Evolutionary conservation across 108 stramenopile genomes (phyloP).

Genomic region (Seminavis robusta): DNA sequence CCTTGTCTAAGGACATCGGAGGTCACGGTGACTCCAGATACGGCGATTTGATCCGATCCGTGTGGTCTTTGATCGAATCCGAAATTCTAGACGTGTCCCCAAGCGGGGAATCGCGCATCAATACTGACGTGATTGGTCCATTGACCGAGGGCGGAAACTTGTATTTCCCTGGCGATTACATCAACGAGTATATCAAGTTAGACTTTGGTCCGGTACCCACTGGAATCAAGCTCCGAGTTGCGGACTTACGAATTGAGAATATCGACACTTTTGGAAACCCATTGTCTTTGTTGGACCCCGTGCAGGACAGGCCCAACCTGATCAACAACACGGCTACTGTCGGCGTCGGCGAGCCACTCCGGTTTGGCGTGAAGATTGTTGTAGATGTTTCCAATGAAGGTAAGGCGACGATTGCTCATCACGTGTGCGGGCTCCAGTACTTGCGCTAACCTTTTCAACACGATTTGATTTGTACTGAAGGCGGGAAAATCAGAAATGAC

Average conservation of each 20-base stretch:
- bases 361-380: no score
- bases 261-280: slow-evolving; percentile 59
- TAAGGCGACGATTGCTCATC: no score
- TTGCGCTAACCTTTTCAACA: no score
- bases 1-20: slow-evolving; percentile 24
- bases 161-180: slow-evolving; percentile 20
- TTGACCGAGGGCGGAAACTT: slow-evolving; percentile 51
- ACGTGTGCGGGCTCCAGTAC: no score
- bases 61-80: slow-evolving; percentile 29
- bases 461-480: slow-evolving; percentile 35
- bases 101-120: slow-evolving; percentile 48
- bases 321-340: slow-evolving; percentile 56
- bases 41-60: slow-evolving; percentile 50
- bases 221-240: slow-evolving; percentile 41
- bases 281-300: slow-evolving; percentile 46
- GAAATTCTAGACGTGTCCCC: slow-evolving; percentile 45
- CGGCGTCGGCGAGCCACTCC: slow-evolving; percentile 41
- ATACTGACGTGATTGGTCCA: slow-evolving; percentile 49
- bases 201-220: slow-evolving; percentile 58
- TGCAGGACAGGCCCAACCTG: slow-evolving; percentile 28
- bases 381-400: no score
- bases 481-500: background rate
- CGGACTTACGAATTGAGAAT: slow-evolving; percentile 48
- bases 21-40: slow-evolving; percentile 44
- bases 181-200: slow-evolving; percentile 23